A percentile compares a stretch with the other conserved stretches of the same genome.
These are phyloP conservation scores for Perkinsela sp. DNA, from an alignment of 208 protist genomes.

Conservation along the genomic window DNA sequence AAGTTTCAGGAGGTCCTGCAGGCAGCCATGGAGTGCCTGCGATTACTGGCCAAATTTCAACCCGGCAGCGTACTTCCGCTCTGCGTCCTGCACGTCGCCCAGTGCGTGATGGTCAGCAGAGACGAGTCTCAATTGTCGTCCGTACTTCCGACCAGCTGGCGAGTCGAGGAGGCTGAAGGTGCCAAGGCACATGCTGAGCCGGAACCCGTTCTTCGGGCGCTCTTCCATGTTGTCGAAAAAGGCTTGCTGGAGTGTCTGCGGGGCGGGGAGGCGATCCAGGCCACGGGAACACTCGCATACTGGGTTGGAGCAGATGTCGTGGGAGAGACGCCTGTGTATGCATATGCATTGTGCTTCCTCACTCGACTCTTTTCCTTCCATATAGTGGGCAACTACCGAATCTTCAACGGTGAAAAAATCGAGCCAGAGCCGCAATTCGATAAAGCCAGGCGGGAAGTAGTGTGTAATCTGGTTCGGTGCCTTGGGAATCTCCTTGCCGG, in stretches of 20 bases:
- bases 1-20: background rate
- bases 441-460: background rate
- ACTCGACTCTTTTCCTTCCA: background rate
- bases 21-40: background rate
- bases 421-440: background rate
- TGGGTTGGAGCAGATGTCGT: no score
- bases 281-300: background rate
- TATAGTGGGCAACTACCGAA: background rate
- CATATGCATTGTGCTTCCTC: background rate
- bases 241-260: background rate
- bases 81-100: background rate
- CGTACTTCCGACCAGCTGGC: background rate
- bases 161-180: background rate
- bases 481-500: background rate
- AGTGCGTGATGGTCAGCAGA: background rate
- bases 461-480: background rate
- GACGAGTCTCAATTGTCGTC: background rate
- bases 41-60: background rate
- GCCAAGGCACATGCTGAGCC: background rate
- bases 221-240: background rate
- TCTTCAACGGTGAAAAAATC: background rate
- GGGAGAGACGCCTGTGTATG: background rate
- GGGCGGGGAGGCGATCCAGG: background rate
- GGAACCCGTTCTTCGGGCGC: background rate
- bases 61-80: background rate